Evolutionary conservation across 208 protist species (phyloP), one percentile per base, ranked within the genome.

Genomic region (Trypanosoma lewisi): DNA sequence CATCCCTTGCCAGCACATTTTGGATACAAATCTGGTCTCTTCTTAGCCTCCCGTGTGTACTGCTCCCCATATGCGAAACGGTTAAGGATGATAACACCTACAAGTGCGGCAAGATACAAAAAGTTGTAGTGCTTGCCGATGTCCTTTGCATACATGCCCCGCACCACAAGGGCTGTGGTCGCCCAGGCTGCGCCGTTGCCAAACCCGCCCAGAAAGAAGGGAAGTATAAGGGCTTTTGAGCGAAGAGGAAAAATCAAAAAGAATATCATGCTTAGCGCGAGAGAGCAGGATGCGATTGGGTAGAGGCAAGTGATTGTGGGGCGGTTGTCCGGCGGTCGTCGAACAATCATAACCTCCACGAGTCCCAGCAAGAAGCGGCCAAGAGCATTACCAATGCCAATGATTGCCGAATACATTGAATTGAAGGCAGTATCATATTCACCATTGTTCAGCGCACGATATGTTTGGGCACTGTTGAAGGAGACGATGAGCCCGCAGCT

Each of bases 41-140:
- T 71, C 28, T 42, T 33, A 33, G 48, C 56, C 17, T 25, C 34
- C 55, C 19, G 33, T n/a, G 39, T 60, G 36, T 52, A 70, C 37
- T 21, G 27, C 57, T 78, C 70, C n/a, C 78, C 78, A 41, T 77
- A 84, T 41, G 75, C 61, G 52, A 84, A 70, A 17, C 70, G 63
- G 63, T 84, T 84, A 52, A 84, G 71, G 37, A 68, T 70, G 36
- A 84, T 77, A 21, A 76, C 52, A 42, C 73, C 58, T 17, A 80
- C 36, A 57, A 84, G 63, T 41, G 68, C 78, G 12, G 44, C 50
- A n/a, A 73, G 37, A 54, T 77, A 89, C 63, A 82, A 72, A 34
- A 89, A 85, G 68, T 83, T 83, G 74, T 89, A 89, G 73, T 85
- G 75, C 76, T 89, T 89, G 41, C 82, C 83, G 17, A 83, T 79